Conservation (phyloP, 169 alveolate species). For the Hepatocystis sp. region DNA sequence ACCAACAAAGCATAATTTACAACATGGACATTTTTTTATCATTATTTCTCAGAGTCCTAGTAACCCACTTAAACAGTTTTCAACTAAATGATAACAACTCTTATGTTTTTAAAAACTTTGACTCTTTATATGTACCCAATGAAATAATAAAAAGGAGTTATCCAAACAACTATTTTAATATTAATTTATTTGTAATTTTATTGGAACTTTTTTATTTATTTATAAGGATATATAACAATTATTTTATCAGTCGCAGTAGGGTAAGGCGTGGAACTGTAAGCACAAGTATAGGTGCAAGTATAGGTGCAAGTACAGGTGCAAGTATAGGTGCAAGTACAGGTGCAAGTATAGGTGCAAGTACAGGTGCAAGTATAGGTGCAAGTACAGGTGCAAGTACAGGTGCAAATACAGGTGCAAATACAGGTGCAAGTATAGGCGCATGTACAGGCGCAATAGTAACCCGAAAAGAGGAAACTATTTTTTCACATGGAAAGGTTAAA, state of each 20-base stretch:
- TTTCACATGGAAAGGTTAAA: too few species aligned
- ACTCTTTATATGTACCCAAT: constrained; percentile 35
- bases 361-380: too few species aligned
- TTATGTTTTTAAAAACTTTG: constrained; percentile 18
- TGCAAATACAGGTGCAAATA: too few species aligned
- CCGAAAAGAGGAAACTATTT: too few species aligned
- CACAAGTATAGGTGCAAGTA: too few species aligned
- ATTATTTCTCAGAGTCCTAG: constrained; percentile 15
- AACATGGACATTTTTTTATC: constrained; percentile 48
- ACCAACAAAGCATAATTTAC: background rate
- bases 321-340: too few species aligned
- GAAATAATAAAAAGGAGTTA: constrained; percentile 7
- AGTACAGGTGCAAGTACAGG: too few species aligned
- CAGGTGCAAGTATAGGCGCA: too few species aligned
- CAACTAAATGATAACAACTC: constrained; percentile 18
- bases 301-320: too few species aligned
- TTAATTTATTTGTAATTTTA: constrained; percentile 26
- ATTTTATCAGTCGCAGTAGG: constrained; percentile 12
- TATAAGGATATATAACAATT: constrained; percentile 33
- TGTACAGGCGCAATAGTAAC: too few species aligned
- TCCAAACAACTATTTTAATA: constrained; percentile 32
- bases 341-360: too few species aligned
- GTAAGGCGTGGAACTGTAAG: too few species aligned
- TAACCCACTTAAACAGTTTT: constrained; percentile 31
- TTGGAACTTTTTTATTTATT: constrained; percentile 37